A percentile compares a stretch with the other conserved stretches of the same genome.
Conservation (phyloP, 2,329 filamentous ascomycete genomes). For the Amauroascus niger region DNA sequence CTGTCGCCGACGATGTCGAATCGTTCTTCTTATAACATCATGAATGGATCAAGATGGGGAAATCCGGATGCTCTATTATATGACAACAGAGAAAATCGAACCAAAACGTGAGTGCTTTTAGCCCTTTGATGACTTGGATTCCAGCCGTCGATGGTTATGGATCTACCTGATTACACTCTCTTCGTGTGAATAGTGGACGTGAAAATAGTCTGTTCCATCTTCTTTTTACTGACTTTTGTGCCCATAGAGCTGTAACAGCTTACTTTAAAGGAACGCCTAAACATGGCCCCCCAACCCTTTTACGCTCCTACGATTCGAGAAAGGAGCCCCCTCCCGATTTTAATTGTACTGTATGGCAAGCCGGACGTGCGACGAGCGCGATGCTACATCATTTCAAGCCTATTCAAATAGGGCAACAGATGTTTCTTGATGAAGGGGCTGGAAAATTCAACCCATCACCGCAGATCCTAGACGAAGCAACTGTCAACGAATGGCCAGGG, state of each 20-base stretch:
- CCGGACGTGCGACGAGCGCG: conserved; percentile 84
- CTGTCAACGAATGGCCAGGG: conserved; percentile 88
- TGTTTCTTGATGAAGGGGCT: conserved; percentile 85
- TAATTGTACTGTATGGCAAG: conserved; percentile 94
- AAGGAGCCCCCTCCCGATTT: conserved; percentile 84
- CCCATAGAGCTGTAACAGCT: conserved; percentile 71
- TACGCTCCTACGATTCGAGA: conserved; percentile 91
- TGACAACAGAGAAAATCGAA: conserved; percentile 72
- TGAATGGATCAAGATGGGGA: conserved; percentile 48
- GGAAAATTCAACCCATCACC: conserved; percentile 89
- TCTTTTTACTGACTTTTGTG: conserved; percentile 12
- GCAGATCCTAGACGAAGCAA: conserved; percentile 77
- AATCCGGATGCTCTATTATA: conserved; percentile 83
- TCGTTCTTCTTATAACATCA: conserved; percentile 18
- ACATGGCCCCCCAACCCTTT: conserved; percentile 57
- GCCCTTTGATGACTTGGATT: neutral
- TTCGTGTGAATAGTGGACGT: neutral
- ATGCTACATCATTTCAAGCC: conserved; percentile 93
- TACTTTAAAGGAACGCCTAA: conserved; percentile 74
- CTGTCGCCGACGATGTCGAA: conserved; percentile 34
- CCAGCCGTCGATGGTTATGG: neutral
- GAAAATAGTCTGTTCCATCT: neutral
- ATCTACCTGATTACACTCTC: neutral
- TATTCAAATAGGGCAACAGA: conserved; percentile 82
- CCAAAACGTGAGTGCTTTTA: conserved; percentile 65